phyloP scores from a whole-genome alignment of 2,329 filamentous ascomycete species.

The Verticillium tricorpus region DNA sequence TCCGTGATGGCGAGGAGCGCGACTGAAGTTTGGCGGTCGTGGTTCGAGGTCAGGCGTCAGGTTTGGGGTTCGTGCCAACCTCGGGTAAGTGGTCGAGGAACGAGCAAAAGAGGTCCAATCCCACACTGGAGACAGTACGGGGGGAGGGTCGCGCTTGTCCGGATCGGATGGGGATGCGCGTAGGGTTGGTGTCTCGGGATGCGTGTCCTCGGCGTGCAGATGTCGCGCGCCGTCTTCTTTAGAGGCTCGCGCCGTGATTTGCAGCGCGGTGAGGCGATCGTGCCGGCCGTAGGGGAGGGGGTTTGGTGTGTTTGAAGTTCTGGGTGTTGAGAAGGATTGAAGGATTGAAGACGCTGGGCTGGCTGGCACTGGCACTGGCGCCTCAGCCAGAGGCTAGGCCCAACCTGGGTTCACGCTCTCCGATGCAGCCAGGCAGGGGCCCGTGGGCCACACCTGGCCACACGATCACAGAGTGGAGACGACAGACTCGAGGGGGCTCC shows the following conservation, averaged over 20 bases:
- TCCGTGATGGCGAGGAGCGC: slow-evolving; percentile 3
- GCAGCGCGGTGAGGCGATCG: background rate
- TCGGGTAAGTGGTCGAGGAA: background rate
- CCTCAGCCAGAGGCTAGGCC: background rate
- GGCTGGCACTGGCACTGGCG: background rate
- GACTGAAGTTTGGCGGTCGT: background rate
- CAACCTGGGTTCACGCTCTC: background rate
- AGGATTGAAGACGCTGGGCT: slow-evolving; percentile 10
- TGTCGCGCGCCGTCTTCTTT: background rate
- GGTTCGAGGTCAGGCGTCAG: background rate
- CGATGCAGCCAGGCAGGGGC: background rate
- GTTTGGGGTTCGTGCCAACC: background rate
- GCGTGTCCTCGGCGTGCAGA: background rate
- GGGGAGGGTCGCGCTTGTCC: background rate
- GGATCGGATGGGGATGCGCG: background rate
- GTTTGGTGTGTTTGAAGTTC: background rate
- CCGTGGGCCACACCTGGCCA: background rate
- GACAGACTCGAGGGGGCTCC: background rate
- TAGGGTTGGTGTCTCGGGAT: background rate
- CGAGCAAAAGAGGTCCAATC: background rate
- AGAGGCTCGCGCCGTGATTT: background rate
- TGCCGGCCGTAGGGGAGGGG: background rate
- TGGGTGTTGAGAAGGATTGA: slow-evolving; percentile 12
- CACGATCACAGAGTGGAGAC: background rate
- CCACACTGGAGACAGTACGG: background rate